Conservation (phyloP, 179 eudicot species). For the Silene noctiflora region DNA sequence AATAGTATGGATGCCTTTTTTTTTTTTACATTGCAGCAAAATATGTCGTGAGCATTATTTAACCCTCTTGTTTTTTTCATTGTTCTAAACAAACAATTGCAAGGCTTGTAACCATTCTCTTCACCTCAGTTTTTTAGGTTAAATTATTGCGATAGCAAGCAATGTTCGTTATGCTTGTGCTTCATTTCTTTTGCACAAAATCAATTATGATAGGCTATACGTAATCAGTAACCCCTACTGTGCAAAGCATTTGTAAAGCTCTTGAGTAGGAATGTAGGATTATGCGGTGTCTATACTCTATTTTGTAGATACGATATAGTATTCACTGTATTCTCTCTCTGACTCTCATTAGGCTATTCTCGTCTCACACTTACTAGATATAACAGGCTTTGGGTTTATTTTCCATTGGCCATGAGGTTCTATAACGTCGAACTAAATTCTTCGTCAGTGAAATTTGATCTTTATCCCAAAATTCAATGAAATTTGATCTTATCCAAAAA, state of each 20-base stretch:
- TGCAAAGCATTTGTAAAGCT: neutral
- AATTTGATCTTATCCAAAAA: neutral
- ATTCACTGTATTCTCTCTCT: neutral
- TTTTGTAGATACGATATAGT: neutral
- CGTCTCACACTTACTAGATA: neutral
- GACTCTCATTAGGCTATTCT: neutral
- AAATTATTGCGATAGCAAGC: neutral
- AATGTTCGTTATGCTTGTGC: neutral
- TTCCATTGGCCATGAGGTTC: neutral
- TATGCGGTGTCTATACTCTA: neutral
- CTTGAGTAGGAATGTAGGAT: neutral
- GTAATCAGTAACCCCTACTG: neutral
- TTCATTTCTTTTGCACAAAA: neutral
- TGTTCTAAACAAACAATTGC: neutral
- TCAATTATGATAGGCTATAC: neutral
- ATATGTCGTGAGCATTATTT: neutral
- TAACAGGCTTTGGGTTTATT: neutral
- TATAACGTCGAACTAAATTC: neutral
- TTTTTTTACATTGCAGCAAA: neutral
- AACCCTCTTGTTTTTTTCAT: neutral
- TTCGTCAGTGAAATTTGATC: no score
- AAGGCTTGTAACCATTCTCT: neutral
- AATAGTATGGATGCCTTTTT: neutral
- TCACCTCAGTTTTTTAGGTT: neutral
- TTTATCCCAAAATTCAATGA: neutral